phyloP scores from a whole-genome alignment of 1,139 yeast species.

The Hemisphaericaspora xylanilytica region DNA sequence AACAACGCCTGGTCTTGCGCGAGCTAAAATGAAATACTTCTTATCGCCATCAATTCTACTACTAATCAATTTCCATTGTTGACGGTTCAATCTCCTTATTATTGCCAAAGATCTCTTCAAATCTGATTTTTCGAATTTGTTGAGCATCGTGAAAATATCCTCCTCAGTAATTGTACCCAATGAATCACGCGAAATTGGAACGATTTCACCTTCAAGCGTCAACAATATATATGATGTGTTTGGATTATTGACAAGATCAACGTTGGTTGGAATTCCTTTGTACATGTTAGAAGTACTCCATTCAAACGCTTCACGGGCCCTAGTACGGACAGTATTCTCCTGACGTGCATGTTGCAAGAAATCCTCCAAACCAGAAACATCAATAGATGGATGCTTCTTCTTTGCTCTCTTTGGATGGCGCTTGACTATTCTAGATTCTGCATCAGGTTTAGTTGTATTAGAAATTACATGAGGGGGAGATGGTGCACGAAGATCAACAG shows the following conservation, averaged over 20 bases:
- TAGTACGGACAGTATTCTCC: slow-evolving; percentile 44
- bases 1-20: slow-evolving; percentile 13
- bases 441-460: slow-evolving; percentile 1
- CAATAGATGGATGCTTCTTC: slow-evolving; percentile 9
- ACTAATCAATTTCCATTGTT: slow-evolving; percentile 40
- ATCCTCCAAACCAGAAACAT: slow-evolving; percentile 25
- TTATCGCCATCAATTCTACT: slow-evolving; percentile 21
- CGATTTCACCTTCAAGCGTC: slow-evolving; percentile 41
- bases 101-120: slow-evolving; percentile 17
- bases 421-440: not conserved
- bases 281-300: slow-evolving; percentile 50
- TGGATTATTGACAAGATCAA: not conserved
- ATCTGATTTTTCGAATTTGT: slow-evolving; percentile 34
- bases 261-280: slow-evolving; percentile 30
- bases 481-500: not conserved
- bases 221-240: slow-evolving; percentile 37
- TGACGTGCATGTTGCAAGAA: slow-evolving; percentile 46
- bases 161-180: slow-evolving; percentile 37
- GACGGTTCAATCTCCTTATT: slow-evolving; percentile 29
- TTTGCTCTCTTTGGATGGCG: slow-evolving; percentile 2
- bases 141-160: slow-evolving; percentile 47
- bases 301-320: slow-evolving; percentile 53
- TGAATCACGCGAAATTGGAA: slow-evolving; percentile 38
- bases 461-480: not conserved
- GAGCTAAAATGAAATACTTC: slow-evolving; percentile 29